Conservation (phyloP, 1,139 yeast genomes). For the Yamadazyma pseudoaaseri region DNA sequence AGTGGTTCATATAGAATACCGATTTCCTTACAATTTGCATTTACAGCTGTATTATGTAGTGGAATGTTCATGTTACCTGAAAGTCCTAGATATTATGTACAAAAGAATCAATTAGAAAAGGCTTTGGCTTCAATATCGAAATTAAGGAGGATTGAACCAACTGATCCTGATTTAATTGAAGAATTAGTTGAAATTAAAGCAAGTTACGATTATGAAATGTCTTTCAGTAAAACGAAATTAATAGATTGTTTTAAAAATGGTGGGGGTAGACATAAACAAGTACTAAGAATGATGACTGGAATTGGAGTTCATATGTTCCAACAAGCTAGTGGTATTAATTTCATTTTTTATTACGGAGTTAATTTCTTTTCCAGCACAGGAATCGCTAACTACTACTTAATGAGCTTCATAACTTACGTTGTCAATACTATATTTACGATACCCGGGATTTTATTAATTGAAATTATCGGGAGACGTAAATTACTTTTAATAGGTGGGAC, state of each 20-base stretch:
- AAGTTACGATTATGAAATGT: constrained; percentile 68
- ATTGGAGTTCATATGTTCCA: constrained; percentile 69
- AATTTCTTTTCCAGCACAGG: constrained; percentile 68
- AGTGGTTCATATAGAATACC: constrained; percentile 73
- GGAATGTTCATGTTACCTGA: constrained; percentile 76
- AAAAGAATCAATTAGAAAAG: constrained; percentile 56
- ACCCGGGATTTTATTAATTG: constrained; percentile 71
- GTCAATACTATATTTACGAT: constrained; percentile 69
- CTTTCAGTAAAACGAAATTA: constrained; percentile 55
- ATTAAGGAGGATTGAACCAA: constrained; percentile 40
- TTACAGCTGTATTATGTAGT: constrained; percentile 57
- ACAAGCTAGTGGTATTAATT: constrained; percentile 77
- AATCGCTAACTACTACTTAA: constrained; percentile 55
- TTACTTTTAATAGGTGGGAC: constrained; percentile 61
- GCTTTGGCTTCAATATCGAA: constrained; percentile 51
- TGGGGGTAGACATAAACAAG: constrained; percentile 65
- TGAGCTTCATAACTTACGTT: constrained; percentile 69
- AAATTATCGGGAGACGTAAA: constrained; percentile 64
- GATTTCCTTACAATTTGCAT: constrained; percentile 67
- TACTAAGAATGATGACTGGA: constrained; percentile 64
- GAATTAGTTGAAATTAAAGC: constrained; percentile 79
- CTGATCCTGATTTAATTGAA: constrained; percentile 66
- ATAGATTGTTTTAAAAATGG: constrained; percentile 66
- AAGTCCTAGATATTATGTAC: constrained; percentile 69
- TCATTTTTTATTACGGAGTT: constrained; percentile 77